Evolutionary conservation across 306 rosid species (phyloP).

Genomic region (Dryas drummondii): DNA sequence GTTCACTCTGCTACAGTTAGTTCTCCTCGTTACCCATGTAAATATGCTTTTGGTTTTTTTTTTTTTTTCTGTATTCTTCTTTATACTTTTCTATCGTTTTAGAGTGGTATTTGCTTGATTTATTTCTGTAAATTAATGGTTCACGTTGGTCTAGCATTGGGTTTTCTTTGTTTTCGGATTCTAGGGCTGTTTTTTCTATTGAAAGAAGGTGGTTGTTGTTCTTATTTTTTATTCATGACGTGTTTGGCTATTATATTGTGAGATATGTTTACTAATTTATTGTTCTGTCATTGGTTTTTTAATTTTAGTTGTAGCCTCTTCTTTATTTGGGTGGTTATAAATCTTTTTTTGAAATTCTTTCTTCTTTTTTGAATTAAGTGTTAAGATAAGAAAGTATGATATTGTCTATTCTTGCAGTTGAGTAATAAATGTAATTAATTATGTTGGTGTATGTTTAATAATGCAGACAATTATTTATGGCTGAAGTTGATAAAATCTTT

Average conservation of each 20-base stretch:
- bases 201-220: background rate
- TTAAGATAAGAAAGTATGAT: background rate
- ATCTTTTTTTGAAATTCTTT: background rate
- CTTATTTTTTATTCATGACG: background rate
- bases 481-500: conserved; percentile 53
- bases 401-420: background rate
- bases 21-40: conserved; percentile 33
- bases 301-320: background rate
- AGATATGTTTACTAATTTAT: background rate
- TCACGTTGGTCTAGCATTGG: background rate
- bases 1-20: background rate
- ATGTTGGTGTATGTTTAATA: background rate
- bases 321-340: background rate
- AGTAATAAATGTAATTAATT: background rate
- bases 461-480: conserved; percentile 49
- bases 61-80: background rate
- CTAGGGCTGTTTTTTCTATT: conserved; percentile 4
- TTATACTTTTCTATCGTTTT: conserved; percentile 9
- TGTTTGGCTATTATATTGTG: background rate
- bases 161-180: conserved; percentile 1
- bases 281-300: background rate
- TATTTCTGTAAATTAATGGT: background rate
- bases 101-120: background rate
- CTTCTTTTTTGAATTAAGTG: background rate
- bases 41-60: conserved; percentile 5